Evolutionary conservation across 2,329 filamentous ascomycete genomes (phyloP), one percentile per base, ranked within the genome.

Genomic region (Hymenoscyphus albidus): DNA sequence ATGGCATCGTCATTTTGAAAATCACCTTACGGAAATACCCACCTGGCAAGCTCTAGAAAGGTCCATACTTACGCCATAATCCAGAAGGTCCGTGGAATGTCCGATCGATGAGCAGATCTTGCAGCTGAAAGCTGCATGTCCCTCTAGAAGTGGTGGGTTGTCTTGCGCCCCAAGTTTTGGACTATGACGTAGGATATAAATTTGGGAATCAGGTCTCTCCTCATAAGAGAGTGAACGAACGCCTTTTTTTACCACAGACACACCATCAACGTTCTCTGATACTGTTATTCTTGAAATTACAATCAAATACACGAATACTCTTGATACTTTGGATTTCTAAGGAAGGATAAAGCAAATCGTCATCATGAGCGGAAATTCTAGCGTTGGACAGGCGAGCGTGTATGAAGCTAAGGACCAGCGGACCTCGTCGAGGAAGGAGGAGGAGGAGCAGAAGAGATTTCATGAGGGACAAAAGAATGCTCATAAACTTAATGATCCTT

Each of bases 371-470:
- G 67, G 66, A 65, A 70, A 55, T 35, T 75, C 73, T 38, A 73
- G 70, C 74, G 89, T 94, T 74, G 91, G 91, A 70, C 82, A 80
- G 76, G 73, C 78, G 68, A 76, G 78, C 66, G 79, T 92, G 75
- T 93, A 95, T 79, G 89, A 93, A 79, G 88, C 83, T 64, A 88
- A 87, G 65, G 91, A 95, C 78, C 91, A 95, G 82, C 84, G 85
- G 72, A 92, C 87, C 76, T 75, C 78, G 67, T 83, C 85, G 67
- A 75, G 83, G 65, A 81, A 83, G 1, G 79, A 83, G 67, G 69
- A 80, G 61, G 74, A 78, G 56, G 68, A 74, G 57, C 80, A 85
- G 72, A 78, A 82, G 54, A 82, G 86, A 66, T 95, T 85, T 79
- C 80, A 93, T 67, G 89, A 94, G 79, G 91, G 92, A 71, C 81